Percentiles rank a stretch among this genome's conserved stretches.
Evolutionary conservation across 1,284 basidiomycete species (phyloP).

Genomic region (Lentinula novae-zelandiae): DNA sequence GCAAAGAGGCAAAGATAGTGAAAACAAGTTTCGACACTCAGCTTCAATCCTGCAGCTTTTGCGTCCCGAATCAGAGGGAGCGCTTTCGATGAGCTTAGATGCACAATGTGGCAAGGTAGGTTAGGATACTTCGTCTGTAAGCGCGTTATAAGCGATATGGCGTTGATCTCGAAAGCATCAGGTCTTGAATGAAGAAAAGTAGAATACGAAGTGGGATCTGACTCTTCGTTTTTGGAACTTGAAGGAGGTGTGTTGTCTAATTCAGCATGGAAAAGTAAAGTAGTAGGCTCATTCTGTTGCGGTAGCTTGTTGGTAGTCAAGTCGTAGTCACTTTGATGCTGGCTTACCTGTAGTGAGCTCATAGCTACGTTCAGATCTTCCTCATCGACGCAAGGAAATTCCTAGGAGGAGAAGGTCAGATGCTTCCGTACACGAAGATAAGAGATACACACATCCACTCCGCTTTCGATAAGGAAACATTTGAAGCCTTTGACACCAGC

Average conservation of each 20-base stretch:
- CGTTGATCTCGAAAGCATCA: slow-evolving; percentile 69
- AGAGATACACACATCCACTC: slow-evolving; percentile 68
- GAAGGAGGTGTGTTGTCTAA: slow-evolving; percentile 44
- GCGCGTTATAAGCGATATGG: slow-evolving; percentile 71
- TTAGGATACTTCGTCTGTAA: slow-evolving; percentile 60
- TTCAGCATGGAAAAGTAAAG: slow-evolving; percentile 91
- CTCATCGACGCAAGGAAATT: slow-evolving; percentile 84
- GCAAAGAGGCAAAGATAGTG: slow-evolving; percentile 82
- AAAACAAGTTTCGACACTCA: slow-evolving; percentile 93
- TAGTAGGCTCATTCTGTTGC: slow-evolving; percentile 55
- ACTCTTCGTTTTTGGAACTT: neutral
- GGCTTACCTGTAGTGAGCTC: slow-evolving; percentile 63
- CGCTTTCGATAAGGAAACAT: slow-evolving; percentile 91
- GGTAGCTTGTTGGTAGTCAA: neutral
- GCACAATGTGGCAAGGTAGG: slow-evolving; percentile 88
- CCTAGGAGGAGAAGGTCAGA: slow-evolving; percentile 41
- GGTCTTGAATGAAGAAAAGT: slow-evolving; percentile 87
- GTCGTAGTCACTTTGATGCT: neutral
- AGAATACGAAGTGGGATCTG: slow-evolving; percentile 57
- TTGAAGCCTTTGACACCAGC: slow-evolving; percentile 92
- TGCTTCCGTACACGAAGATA: neutral
- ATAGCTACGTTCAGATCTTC: slow-evolving; percentile 71
- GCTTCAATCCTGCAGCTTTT: slow-evolving; percentile 54
- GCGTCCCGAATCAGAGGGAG: slow-evolving; percentile 74
- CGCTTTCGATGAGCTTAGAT: slow-evolving; percentile 82